Conservation (phyloP, 257 asterid genomes). For the Solanum phureja region DNA sequence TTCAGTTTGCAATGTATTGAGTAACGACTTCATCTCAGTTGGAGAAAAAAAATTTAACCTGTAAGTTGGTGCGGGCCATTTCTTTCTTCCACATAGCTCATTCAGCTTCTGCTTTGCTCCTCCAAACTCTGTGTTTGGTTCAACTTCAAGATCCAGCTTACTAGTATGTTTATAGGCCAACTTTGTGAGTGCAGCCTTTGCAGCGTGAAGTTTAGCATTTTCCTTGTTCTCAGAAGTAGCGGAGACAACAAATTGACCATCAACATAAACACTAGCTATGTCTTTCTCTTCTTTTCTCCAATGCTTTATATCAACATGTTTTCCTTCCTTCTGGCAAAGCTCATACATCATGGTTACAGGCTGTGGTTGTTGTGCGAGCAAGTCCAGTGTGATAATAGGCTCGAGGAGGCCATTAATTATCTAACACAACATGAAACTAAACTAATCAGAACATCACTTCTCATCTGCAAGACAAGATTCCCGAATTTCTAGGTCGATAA, state of each 20-base stretch:
- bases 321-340: conserved; percentile 62
- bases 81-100: conserved; percentile 61
- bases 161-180: conserved; percentile 10
- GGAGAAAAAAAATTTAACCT: conserved; percentile 23
- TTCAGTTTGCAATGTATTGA: background rate
- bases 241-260: conserved; percentile 45
- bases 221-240: conserved; percentile 61
- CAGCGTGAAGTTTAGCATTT: conserved; percentile 70
- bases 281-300: conserved; percentile 33
- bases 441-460: background rate
- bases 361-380: conserved; percentile 57
- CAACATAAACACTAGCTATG: conserved; percentile 45
- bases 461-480: background rate
- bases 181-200: conserved; percentile 50
- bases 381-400: conserved; percentile 52
- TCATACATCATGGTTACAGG: conserved; percentile 71
- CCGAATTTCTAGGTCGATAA: background rate
- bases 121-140: conserved; percentile 32
- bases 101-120: conserved; percentile 61
- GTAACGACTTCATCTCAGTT: background rate
- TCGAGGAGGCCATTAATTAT: conserved; percentile 41
- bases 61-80: conserved; percentile 65
- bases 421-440: conserved; percentile 21
- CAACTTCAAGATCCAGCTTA: conserved; percentile 3
- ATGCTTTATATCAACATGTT: conserved; percentile 32